A percentile compares a stretch with the other conserved stretches of the same genome.
Conservation (phyloP, 495 filamentous ascomycete genomes). For the Penicillium canescens region DNA sequence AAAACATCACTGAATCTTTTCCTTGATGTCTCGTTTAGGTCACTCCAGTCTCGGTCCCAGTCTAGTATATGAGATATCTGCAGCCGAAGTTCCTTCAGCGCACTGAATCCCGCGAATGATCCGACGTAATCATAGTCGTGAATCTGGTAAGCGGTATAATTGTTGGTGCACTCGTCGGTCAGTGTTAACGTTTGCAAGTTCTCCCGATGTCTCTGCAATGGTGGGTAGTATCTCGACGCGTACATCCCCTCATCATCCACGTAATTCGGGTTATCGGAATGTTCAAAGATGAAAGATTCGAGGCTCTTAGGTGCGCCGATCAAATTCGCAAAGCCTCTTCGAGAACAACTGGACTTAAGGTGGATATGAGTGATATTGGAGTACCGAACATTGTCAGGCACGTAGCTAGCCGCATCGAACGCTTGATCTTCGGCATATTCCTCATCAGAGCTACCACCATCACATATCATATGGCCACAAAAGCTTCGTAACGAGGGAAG, state of each 20-base stretch:
- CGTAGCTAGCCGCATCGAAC: background rate
- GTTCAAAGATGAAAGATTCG: no score
- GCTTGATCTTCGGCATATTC: no score
- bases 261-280: no score
- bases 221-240: background rate
- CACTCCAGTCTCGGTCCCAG: no score
- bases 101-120: no score
- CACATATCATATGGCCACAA: background rate
- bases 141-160: background rate
- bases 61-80: no score
- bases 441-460: background rate
- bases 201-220: background rate
- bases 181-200: constrained; percentile 1
- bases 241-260: background rate
- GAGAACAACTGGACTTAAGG: background rate
- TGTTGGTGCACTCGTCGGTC: background rate
- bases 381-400: background rate
- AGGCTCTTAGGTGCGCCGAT: background rate
- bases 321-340: background rate
- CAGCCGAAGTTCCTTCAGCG: no score
- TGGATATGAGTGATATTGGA: background rate
- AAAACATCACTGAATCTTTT: no score
- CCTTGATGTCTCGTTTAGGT: no score
- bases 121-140: no score
- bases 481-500: background rate